These are phyloP conservation scores for Penicillium sclerotiorum DNA, from an alignment of 2,329 filamentous ascomycete genomes.

Conservation along the genomic window DNA sequence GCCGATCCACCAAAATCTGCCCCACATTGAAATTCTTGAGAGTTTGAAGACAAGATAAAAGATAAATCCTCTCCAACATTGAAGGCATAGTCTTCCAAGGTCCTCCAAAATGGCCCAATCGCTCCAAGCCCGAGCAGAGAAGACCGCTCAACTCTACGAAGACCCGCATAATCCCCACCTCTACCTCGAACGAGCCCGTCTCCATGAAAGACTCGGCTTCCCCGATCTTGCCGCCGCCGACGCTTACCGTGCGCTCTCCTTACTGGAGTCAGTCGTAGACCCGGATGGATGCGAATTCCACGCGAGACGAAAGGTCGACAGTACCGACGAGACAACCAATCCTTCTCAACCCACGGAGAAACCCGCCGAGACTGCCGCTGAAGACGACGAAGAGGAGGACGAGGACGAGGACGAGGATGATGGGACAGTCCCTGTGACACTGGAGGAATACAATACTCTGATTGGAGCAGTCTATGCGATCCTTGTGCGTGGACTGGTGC, in stretches of 20 bases:
- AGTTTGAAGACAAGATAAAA: background rate
- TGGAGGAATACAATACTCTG: conserved; percentile 37
- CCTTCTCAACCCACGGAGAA: conserved; percentile 1
- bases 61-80: background rate
- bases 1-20: conserved; percentile 8
- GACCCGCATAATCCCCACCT: conserved; percentile 46
- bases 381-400: conserved; percentile 18
- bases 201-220: conserved; percentile 76
- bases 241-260: conserved; percentile 84
- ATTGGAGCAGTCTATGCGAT: conserved; percentile 42
- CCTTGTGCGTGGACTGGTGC: conserved; percentile 39
- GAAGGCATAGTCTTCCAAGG: background rate
- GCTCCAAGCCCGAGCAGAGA: conserved; percentile 52
- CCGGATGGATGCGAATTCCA: conserved; percentile 79
- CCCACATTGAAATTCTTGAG: conserved; percentile 14
- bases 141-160: conserved; percentile 52
- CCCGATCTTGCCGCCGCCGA: conserved; percentile 88
- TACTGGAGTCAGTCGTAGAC: conserved; percentile 78
- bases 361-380: background rate
- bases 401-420: conserved; percentile 48
- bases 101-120: conserved; percentile 29
- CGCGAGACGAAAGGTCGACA: conserved; percentile 54
- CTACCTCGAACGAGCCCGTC: conserved; percentile 60
- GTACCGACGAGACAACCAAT: conserved; percentile 32
- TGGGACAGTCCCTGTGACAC: conserved; percentile 33